Conservation (phyloP, 768 basidiomycete species). For the Amanita jacksonii region DNA sequence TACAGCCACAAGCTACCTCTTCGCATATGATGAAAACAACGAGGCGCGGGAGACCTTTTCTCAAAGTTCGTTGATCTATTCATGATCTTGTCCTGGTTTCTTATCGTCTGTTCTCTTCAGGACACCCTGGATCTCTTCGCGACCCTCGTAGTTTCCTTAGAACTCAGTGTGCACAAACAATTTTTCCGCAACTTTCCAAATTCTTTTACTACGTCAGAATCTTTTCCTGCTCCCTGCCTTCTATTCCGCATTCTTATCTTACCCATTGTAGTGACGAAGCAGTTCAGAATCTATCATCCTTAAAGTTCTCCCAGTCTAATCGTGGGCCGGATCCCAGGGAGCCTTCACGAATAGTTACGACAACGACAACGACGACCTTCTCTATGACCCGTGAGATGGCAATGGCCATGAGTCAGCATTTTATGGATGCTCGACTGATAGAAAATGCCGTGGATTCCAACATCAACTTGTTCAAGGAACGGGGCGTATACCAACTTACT, state of each 20-base stretch:
- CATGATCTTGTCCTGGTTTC: slow-evolving; percentile 1
- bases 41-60: slow-evolving; percentile 87
- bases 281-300: slow-evolving; percentile 81
- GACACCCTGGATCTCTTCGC: slow-evolving; percentile 98
- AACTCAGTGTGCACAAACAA: slow-evolving; percentile 83
- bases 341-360: slow-evolving; percentile 95
- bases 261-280: slow-evolving; percentile 76
- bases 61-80: slow-evolving; percentile 52
- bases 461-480: slow-evolving; percentile 91
- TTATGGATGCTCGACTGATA: slow-evolving; percentile 97
- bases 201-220: slow-evolving; percentile 90
- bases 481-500: slow-evolving; percentile 91
- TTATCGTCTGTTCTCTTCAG: slow-evolving; percentile 33
- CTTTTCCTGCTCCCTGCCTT: slow-evolving; percentile 8
- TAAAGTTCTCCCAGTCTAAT: slow-evolving; percentile 99
- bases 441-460: slow-evolving; percentile 91
- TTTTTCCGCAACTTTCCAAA: slow-evolving; percentile 94
- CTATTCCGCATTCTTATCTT: slow-evolving; percentile 2
- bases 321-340: slow-evolving; percentile 98
- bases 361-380: slow-evolving; percentile 98
- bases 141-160: slow-evolving; percentile 89
- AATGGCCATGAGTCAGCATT: slow-evolving; percentile 99
- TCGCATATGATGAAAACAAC: slow-evolving; percentile 99
- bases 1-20: slow-evolving; percentile 47
- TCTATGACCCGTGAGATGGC: slow-evolving; percentile 99